phyloP scores from a whole-genome alignment of 2,329 filamentous ascomycete species.

The Aureobasidium leucospermi region DNA sequence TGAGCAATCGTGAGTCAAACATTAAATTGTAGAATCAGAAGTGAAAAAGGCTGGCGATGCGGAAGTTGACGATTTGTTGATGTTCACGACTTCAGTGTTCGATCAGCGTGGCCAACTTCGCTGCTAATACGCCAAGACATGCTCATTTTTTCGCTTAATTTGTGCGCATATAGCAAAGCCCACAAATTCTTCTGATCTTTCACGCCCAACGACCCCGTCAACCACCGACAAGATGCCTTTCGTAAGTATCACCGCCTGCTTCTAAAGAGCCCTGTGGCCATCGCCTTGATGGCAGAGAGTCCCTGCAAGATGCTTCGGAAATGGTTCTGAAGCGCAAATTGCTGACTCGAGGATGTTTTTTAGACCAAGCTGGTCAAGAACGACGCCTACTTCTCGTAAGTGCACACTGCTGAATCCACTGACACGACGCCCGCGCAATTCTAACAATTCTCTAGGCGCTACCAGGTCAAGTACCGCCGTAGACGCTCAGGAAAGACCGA shows the following conservation, averaged over 20 bases:
- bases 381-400: slow-evolving; percentile 97
- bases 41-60: not conserved
- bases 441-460: slow-evolving; percentile 54
- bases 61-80: not conserved
- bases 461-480: slow-evolving; percentile 99
- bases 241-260: slow-evolving; percentile 34
- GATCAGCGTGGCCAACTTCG: not conserved
- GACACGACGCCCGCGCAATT: not conserved
- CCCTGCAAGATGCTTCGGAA: slow-evolving; percentile 99
- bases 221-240: slow-evolving; percentile 36
- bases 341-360: slow-evolving; percentile 76
- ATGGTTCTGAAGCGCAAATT: slow-evolving; percentile 94
- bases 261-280: not conserved
- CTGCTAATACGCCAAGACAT: not conserved
- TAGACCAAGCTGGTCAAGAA: slow-evolving; percentile 96
- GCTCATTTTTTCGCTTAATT: slow-evolving; percentile 5
- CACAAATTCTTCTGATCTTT: not conserved
- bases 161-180: slow-evolving; percentile 1
- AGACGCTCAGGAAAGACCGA: slow-evolving; percentile 96
- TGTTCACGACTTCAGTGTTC: not conserved
- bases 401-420: slow-evolving; percentile 18
- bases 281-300: slow-evolving; percentile 47
- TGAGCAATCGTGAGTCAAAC: no score
- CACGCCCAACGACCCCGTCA: slow-evolving; percentile 12
- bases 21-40: not conserved